Evolutionary conservation across 306 rosid species (phyloP), one percentile per base, ranked within the genome.

Genomic region (Cicer yamashitae): DNA sequence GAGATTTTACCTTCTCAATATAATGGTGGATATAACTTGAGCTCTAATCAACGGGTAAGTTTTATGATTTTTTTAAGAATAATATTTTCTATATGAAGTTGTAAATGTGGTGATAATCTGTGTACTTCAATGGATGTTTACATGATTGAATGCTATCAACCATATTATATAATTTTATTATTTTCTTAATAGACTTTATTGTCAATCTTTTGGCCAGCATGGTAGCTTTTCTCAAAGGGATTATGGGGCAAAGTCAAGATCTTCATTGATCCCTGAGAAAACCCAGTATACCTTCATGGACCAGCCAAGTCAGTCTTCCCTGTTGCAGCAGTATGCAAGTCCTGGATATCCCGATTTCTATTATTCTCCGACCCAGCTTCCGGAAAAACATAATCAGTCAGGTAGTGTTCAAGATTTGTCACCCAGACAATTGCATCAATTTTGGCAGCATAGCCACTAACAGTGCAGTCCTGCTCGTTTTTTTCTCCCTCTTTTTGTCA

Each of bases 31-130:
- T 75, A 10, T 72, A 78, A 71, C 74, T 40, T 82, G 4, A 77
- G 70, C 73, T 66, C 87, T 45, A 54, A 64, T 84, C 85, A 82
- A 67, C 90, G 68, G 89, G 96, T 91, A 83, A 43, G 59, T 76
- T 72, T 56, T 60, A 25, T 13, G 18, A 5, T 60, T 13, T 6
- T 30, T 34, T 68, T 17, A 53, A 39, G 40, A 52, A 14, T 48
- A 44, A 30, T 69, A 14, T 47, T 80, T 37, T 44, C 25, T 43
- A 14, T 76, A 10, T 22, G 54, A 56, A 43, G 40, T 52, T 71
- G 45, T 78, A 37, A 48, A 63, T 46, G 7, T 63, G 63, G 63
- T 69, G 69, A 66, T 46, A 48, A 20, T 57, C 6, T 1, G 7
- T 14, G 70, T 54, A 25, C 5, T 8, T 4, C 11, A 79, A 54